A percentile compares a stretch with the other conserved stretches of the same genome.
Conservation (phyloP, 805 yeast genomes). For the Starmera quercuum region DNA sequence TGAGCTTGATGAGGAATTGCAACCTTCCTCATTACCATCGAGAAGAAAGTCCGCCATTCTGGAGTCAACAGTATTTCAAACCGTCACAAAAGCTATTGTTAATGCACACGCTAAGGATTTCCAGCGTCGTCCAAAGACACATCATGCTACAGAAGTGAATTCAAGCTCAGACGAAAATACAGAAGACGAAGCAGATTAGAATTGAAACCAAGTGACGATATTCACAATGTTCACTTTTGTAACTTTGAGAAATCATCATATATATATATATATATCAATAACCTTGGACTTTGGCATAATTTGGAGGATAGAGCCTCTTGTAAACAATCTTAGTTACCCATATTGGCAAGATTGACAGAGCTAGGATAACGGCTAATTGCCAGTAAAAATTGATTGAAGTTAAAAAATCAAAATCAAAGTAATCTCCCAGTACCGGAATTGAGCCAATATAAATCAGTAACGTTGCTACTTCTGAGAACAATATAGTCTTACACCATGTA, state of each 20-base stretch:
- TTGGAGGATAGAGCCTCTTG: constrained; percentile 82
- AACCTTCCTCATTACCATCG: not conserved
- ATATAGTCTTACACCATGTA: constrained; percentile 84
- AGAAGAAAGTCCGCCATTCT: constrained; percentile 15
- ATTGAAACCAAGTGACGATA: no score
- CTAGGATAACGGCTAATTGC: constrained; percentile 58
- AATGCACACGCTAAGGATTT: constrained; percentile 82
- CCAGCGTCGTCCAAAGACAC: constrained; percentile 32
- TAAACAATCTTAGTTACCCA: constrained; percentile 77
- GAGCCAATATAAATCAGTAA: constrained; percentile 59
- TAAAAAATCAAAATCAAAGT: constrained; percentile 67
- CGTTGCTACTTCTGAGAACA: constrained; percentile 64
- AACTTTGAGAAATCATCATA: constrained; percentile 1
- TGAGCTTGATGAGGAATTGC: constrained; percentile 1
- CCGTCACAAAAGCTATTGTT: constrained; percentile 49
- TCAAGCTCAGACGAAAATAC: constrained; percentile 24
- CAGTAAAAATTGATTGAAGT: constrained; percentile 53
- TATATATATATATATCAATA: constrained; percentile 24
- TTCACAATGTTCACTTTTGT: no score
- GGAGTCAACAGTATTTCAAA: constrained; percentile 26
- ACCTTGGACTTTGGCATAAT: constrained; percentile 94
- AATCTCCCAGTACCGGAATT: constrained; percentile 81
- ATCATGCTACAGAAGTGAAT: constrained; percentile 11
- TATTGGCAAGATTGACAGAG: constrained; percentile 76
- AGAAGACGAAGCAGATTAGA: constrained; percentile 23